These are phyloP conservation scores for Arabidopsis lyrata DNA, from an alignment of 441 rosid species.

Conservation along the genomic window DNA sequence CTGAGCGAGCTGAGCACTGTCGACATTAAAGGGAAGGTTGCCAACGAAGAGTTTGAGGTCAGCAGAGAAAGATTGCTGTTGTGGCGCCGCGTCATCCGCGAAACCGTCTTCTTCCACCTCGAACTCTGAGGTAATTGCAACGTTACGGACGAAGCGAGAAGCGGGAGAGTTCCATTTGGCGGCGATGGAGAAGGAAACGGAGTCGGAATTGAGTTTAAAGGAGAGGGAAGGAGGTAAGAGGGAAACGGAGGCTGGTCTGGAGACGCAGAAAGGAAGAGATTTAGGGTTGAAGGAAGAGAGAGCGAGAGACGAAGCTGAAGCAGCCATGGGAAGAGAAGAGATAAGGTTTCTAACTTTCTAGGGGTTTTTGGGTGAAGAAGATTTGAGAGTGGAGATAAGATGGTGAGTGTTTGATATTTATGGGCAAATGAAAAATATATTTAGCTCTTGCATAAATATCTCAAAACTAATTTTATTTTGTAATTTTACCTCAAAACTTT, in stretches of 20 bases:
- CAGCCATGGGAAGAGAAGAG: conserved; percentile 61
- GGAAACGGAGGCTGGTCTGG: conserved; percentile 51
- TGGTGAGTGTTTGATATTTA: conserved; percentile 29
- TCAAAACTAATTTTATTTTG: neutral
- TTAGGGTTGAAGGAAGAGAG: conserved; percentile 56
- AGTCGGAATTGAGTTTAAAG: conserved; percentile 46
- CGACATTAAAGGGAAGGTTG: conserved; percentile 86
- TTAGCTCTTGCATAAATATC: neutral
- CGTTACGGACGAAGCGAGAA: conserved; percentile 61
- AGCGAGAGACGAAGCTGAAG: conserved; percentile 65
- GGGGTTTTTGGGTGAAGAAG: conserved; percentile 24
- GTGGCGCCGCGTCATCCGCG: conserved; percentile 38
- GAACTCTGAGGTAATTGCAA: conserved; percentile 68
- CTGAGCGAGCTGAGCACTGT: conserved; percentile 88
- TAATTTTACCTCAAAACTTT: neutral
- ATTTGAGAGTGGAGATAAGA: conserved; percentile 31
- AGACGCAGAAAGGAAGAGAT: conserved; percentile 49
- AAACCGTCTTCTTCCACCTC: conserved; percentile 71
- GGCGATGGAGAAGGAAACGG: conserved; percentile 40
- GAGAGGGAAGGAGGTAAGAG: conserved; percentile 50
- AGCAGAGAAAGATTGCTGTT: conserved; percentile 60
- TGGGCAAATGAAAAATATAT: neutral
- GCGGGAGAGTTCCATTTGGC: conserved; percentile 34
- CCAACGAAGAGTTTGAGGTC: conserved; percentile 94
- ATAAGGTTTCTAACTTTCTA: conserved; percentile 48